Evolutionary conservation across 2,329 filamentous ascomycete genomes (phyloP).

Genomic region (Claviceps paspali): DNA sequence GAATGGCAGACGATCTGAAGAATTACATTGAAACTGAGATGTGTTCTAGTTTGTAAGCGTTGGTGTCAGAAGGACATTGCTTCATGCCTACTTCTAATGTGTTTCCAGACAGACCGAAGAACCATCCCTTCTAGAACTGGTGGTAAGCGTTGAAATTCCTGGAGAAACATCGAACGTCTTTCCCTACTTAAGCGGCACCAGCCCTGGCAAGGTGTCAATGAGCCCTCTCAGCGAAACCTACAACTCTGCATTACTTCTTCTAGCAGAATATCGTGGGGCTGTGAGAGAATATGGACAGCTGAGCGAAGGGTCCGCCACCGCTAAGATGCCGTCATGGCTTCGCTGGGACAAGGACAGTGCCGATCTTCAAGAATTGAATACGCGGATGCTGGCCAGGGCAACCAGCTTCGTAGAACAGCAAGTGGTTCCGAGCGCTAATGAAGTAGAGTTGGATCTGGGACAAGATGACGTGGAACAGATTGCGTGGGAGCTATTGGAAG

Average conservation of each 20-base stretch:
- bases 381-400: conserved; percentile 11
- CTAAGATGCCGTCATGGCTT: conserved; percentile 14
- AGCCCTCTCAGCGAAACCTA: not conserved
- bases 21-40: conserved; percentile 1
- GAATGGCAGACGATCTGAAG: conserved; percentile 1
- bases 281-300: conserved; percentile 12
- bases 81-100: not conserved
- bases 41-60: conserved; percentile 1
- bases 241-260: not conserved
- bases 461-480: conserved; percentile 16
- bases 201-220: not conserved
- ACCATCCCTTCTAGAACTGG: not conserved
- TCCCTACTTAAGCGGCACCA: not conserved
- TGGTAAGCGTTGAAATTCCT: not conserved
- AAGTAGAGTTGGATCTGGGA: not conserved
- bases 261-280: conserved; percentile 9
- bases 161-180: not conserved
- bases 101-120: not conserved
- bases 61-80: not conserved
- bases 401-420: conserved; percentile 9
- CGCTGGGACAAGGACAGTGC: conserved; percentile 20
- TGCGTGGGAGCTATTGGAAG: conserved; percentile 19
- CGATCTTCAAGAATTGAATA: conserved; percentile 16
- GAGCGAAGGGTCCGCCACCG: conserved; percentile 7
- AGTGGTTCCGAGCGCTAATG: conserved; percentile 13